These are phyloP conservation scores for Drosera spatulata DNA, from an alignment of 179 eudicot genomes.

Conservation along the genomic window DNA sequence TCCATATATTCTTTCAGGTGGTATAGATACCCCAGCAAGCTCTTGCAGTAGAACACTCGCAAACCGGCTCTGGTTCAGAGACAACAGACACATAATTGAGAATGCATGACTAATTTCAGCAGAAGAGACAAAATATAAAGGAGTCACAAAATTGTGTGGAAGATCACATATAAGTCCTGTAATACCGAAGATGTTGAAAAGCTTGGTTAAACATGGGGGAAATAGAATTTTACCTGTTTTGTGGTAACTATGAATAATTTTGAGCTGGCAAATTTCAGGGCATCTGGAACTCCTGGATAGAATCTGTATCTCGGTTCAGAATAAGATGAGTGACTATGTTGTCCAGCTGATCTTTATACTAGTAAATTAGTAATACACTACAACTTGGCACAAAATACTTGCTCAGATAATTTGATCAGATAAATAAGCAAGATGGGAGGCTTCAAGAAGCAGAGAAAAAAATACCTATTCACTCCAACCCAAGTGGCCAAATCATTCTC, in stretches of 20 bases:
- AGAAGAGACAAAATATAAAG: too few relatives aligned
- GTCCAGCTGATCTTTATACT: too few relatives aligned
- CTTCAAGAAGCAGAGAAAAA: neutral
- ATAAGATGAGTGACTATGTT: neutral
- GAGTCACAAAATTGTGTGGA: too few relatives aligned
- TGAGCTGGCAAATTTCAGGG: constrained; percentile 82
- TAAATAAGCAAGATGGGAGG: too few relatives aligned
- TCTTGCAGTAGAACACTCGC: constrained; percentile 77
- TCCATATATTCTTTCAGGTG: constrained; percentile 83
- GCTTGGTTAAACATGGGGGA: too few relatives aligned
- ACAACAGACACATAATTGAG: too few relatives aligned
- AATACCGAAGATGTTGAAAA: too few relatives aligned
- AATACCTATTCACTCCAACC: constrained; percentile 91
- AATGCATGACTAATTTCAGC: too few relatives aligned
- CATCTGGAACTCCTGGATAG: constrained; percentile 96
- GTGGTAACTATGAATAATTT: constrained; percentile 85
- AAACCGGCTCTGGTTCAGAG: constrained; percentile 61
- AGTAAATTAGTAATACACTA: too few relatives aligned
- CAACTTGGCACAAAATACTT: too few relatives aligned
- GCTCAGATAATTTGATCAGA: too few relatives aligned
- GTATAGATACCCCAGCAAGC: constrained; percentile 85
- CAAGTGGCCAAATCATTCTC: constrained; percentile 36
- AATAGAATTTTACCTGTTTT: constrained; percentile 95
- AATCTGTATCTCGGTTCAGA: constrained; percentile 30
- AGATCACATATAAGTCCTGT: too few relatives aligned